These are phyloP conservation scores for Neopestalotiopsis sp. DNA, from an alignment of 2,329 filamentous ascomycete genomes.

Conservation along the genomic window DNA sequence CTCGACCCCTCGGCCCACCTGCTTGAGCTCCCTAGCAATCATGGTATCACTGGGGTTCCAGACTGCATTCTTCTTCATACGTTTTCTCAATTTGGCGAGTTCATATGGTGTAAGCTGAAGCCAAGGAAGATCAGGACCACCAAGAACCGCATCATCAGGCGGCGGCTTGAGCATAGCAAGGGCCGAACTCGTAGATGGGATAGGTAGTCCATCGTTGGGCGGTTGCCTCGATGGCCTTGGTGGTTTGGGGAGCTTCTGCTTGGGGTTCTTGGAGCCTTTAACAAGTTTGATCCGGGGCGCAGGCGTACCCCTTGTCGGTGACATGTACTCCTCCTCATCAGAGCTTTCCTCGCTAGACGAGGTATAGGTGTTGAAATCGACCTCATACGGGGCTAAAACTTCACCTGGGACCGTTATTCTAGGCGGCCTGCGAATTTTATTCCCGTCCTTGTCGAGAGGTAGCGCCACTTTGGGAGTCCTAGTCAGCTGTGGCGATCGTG, in stretches of 20 bases:
- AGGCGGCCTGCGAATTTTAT: slow-evolving; percentile 54
- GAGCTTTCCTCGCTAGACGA: slow-evolving; percentile 59
- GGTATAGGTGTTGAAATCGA: slow-evolving; percentile 64
- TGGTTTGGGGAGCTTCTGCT: slow-evolving; percentile 41
- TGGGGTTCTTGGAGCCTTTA: slow-evolving; percentile 52
- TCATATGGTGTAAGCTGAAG: slow-evolving; percentile 69
- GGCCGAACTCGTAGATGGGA: slow-evolving; percentile 45
- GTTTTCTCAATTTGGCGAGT: slow-evolving; percentile 73
- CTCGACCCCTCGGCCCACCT: slow-evolving; percentile 69
- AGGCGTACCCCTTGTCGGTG: slow-evolving; percentile 40
- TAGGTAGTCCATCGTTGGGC: slow-evolving; percentile 45
- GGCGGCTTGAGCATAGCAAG: slow-evolving; percentile 58
- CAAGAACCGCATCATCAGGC: slow-evolving; percentile 62
- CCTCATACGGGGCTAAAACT: slow-evolving; percentile 68
- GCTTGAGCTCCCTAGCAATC: slow-evolving; percentile 79
- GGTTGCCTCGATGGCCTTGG: slow-evolving; percentile 34
- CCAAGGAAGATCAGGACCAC: slow-evolving; percentile 67
- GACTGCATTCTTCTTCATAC: slow-evolving; percentile 90
- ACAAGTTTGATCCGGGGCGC: slow-evolving; percentile 56
- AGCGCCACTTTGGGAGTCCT: slow-evolving; percentile 53
- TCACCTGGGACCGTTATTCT: slow-evolving; percentile 70
- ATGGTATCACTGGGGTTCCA: slow-evolving; percentile 87
- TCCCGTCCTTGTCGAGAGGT: slow-evolving; percentile 48
- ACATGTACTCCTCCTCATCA: slow-evolving; percentile 52
- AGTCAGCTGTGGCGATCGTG: slow-evolving; percentile 59